Conservation (phyloP, 2,329 filamentous ascomycete species). For the Neocatenulostroma microsporum region DNA sequence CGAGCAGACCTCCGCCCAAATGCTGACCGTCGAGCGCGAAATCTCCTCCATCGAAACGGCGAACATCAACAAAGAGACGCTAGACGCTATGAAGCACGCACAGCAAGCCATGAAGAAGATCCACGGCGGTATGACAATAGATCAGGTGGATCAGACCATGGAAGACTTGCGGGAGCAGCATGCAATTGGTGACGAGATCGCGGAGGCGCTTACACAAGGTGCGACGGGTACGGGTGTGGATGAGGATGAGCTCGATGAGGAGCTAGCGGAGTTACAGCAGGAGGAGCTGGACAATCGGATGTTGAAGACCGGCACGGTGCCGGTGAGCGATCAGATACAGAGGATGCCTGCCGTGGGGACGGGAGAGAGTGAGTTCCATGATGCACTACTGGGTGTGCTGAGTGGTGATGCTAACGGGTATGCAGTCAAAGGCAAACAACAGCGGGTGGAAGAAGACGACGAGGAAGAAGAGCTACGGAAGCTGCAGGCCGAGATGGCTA, state of each 20-base stretch:
- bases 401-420: conserved; percentile 6
- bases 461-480: conserved; percentile 92
- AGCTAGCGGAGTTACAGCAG: conserved; percentile 81
- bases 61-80: conserved; percentile 96
- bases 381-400: conserved; percentile 31
- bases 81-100: conserved; percentile 88
- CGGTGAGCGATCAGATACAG: conserved; percentile 69
- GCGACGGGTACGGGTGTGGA: conserved; percentile 64
- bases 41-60: conserved; percentile 96
- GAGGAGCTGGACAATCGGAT: conserved; percentile 90
- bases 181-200: conserved; percentile 86
- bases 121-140: conserved; percentile 80
- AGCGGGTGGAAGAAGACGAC: conserved; percentile 66
- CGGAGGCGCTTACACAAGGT: conserved; percentile 68
- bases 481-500: conserved; percentile 94
- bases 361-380: conserved; percentile 68
- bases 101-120: conserved; percentile 88
- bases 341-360: conserved; percentile 67
- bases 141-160: conserved; percentile 95
- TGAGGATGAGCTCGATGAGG: conserved; percentile 76
- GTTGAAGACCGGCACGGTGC: conserved; percentile 78
- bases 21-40: conserved; percentile 86
- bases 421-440: conserved; percentile 40
- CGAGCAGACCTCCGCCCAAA: conserved; percentile 83
- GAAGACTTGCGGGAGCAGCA: conserved; percentile 88